phyloP scores from a whole-genome alignment of 2,329 filamentous ascomycete genomes.

The Trichoderma sp. region DNA sequence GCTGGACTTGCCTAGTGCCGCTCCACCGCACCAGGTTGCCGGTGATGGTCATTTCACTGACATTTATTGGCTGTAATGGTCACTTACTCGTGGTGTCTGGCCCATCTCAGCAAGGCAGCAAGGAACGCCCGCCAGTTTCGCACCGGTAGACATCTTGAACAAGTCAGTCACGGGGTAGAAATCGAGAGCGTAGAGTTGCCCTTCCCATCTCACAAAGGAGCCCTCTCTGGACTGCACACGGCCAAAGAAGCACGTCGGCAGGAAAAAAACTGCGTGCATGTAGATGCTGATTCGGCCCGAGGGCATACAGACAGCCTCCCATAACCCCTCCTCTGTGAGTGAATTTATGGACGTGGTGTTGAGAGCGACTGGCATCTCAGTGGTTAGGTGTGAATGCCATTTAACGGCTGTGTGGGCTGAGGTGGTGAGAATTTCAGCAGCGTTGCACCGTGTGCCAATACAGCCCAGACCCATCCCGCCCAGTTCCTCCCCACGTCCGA shows the following conservation, averaged over 20 bases:
- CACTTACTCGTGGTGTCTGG: not conserved
- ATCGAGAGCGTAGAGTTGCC: not conserved
- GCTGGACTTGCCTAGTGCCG: slow-evolving; percentile 18
- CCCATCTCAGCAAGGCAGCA: not conserved
- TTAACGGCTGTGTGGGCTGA: slow-evolving; percentile 20
- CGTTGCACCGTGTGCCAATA: slow-evolving; percentile 22
- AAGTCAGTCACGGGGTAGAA: not conserved
- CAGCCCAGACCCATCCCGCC: not conserved
- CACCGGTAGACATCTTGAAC: not conserved
- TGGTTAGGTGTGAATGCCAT: slow-evolving; percentile 14
- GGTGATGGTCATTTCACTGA: slow-evolving; percentile 14
- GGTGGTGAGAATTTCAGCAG: slow-evolving; percentile 17
- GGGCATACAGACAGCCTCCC: not conserved
- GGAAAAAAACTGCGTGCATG: not conserved
- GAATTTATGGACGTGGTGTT: slow-evolving; percentile 21
- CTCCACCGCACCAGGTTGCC: slow-evolving; percentile 16
- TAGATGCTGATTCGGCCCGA: slow-evolving; percentile 24
- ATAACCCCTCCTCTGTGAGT: slow-evolving; percentile 19
- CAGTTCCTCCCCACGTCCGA: not conserved
- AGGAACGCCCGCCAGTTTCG: not conserved
- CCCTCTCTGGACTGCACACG: not conserved
- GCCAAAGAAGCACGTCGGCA: not conserved
- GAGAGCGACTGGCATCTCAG: not conserved
- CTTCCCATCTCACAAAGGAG: not conserved
- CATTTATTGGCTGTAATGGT: not conserved